Evolutionary conservation across 2,329 filamentous ascomycete genomes (phyloP), one percentile per base, ranked within the genome.

Genomic region (Coniochaeta prunicola): DNA sequence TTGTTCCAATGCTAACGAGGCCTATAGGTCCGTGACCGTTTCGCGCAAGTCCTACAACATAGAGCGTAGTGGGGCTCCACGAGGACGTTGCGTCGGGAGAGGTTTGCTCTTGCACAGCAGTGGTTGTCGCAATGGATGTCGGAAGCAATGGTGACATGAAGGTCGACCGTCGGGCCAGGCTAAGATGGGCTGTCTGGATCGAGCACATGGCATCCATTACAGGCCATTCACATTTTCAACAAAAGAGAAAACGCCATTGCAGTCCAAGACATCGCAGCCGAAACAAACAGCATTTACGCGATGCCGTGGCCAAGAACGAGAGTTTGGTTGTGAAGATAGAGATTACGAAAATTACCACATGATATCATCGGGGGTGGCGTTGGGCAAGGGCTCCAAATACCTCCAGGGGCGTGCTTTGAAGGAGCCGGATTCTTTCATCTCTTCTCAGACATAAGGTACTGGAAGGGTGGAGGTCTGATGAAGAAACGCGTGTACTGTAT

Each of bases 211-310:
- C 33, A 38, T n/a, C 17, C 17, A 38, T n/a, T 9, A n/a, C 17
- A 17, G 36, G 17, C 10, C 36, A n/a, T 38, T 17, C 6, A n/a
- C 17, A n/a, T n/a, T n/a, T n/a, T 17, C 17, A 36, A 36, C 33
- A 36, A 36, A 13, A n/a, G n/a, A n/a, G 12, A 7, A 13, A 36
- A 13, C 10, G 33, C 33, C 12, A 13, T 36, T 15, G 33, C 4
- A 36, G 15, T 13, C 7, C 12, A 38, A 5, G 9, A 38, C 15
- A 38, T 38, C 36, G 36, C 36, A n/a, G 15, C 17, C 36, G 36
- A n/a, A 38, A 38, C n/a, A 38, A 38, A 38, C 57, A 24, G 4
- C 13, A 55, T 71, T 63, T 73, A 63, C 55, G 36, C 31, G n/a
- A n/a, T 19, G 34, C 13, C 34, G 34, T 38, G 10, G 34, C 10